Base-by-base conservation (phyloP, 1,139 yeast genomes). In the Suhomyces chickasaworum region DNA sequence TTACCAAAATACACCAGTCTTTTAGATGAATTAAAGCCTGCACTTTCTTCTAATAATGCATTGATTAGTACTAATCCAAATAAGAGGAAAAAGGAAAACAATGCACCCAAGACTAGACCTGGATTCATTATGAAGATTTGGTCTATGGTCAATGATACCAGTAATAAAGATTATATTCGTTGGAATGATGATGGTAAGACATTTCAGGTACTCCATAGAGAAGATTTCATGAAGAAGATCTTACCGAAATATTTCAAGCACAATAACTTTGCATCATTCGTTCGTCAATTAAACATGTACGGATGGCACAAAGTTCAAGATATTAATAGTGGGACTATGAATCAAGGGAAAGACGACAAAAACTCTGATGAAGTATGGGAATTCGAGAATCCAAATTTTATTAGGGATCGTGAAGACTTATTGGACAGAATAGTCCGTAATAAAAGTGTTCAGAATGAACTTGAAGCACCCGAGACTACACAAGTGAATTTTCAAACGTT, bases 221-320 rank as follows among this genome's bases (percentile, higher is more conserved):
- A 93, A 61, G 83, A 81, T 49, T 91, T 93, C 60, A 95, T 91
- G 77, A 88, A 85, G 57, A 71, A 76, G 43, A 86, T 93, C 25
- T 73, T 93, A 49, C 98, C 98, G 8, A 81, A 84, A 49, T 95
- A 90, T 66, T 93, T 93, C 71, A 91, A 91, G 60, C 98, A 93
- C 61, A 84, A 89, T 35, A 86, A 86, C 59, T 84, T 85, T 43
- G 88, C 91, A 0, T 81, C 88, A n/a, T 86, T 86, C 63, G 87
- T 86, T 22, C 75, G 93, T 46, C 99, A 93, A 63, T 76, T 93
- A 60, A 93, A 93, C 67, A 93, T 93, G 96, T 93, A 93, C 62
- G 99, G 98, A 32, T 93, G 96, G 90, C 98, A 93, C 68, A 93
- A 93, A 68, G 93, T 93, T 7, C 95, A 83, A 64, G 96, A 86